phyloP scores from a whole-genome alignment of 148 eudicot genomes.

The Fagopyrum homotropicum region DNA sequence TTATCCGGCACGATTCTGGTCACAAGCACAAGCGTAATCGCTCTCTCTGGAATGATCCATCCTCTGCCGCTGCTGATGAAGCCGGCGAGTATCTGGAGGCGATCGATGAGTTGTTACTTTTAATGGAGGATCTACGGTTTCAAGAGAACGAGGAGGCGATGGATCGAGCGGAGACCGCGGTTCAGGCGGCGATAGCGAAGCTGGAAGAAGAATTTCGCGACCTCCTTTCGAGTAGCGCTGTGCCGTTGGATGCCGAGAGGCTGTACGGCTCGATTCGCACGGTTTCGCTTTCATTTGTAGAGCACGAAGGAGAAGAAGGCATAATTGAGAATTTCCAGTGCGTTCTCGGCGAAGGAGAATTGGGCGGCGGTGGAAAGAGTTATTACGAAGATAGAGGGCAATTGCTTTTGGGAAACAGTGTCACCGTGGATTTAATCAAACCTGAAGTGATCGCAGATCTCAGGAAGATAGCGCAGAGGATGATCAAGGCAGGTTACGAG shows the following conservation, averaged over 20 bases:
- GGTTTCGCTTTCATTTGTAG: constrained; percentile 35
- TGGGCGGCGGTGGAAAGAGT: constrained; percentile 19
- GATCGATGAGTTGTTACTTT: constrained; percentile 44
- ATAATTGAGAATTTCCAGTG: constrained; percentile 36
- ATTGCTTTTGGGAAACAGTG: constrained; percentile 44
- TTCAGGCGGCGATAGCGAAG: constrained; percentile 73
- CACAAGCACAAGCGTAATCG: constrained; percentile 6
- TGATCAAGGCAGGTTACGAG: constrained; percentile 78
- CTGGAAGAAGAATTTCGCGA: constrained; percentile 78
- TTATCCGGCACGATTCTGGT: constrained; percentile 29
- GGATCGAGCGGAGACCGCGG: constrained; percentile 65
- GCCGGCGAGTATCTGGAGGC: constrained; percentile 48
- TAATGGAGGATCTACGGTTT: constrained; percentile 30
- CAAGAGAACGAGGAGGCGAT: constrained; percentile 16
- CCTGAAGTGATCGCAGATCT: constrained; percentile 46
- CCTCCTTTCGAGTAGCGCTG: constrained; percentile 34
- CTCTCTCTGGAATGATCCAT: constrained; percentile 20
- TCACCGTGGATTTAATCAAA: constrained; percentile 47
- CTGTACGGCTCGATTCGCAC: constrained; percentile 50
- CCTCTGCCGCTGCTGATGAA: constrained; percentile 19
- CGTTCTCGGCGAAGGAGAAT: constrained; percentile 21
- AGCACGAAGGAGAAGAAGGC: constrained; percentile 35
- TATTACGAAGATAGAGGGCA: constrained; percentile 49
- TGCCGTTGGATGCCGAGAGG: constrained; percentile 53
- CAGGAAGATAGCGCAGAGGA: constrained; percentile 67